Percentiles rank a stretch among this genome's conserved stretches.
phyloP scores from a whole-genome alignment of 139 green algal genomes.

The Limnomonas spitsbergensis region DNA sequence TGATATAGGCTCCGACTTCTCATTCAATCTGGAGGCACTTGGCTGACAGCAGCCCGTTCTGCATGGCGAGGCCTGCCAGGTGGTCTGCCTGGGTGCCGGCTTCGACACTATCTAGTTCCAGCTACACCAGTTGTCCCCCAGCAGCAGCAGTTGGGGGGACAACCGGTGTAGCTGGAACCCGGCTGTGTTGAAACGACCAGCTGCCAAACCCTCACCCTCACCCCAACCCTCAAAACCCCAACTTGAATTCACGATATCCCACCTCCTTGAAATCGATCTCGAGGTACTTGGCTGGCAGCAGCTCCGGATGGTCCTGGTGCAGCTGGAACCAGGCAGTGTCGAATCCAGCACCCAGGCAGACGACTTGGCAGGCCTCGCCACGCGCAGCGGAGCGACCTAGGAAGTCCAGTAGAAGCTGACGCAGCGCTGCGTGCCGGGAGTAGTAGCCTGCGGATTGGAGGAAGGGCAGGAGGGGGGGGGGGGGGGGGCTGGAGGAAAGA shows the following conservation, averaged over 20 bases:
- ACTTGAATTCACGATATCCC: no score
- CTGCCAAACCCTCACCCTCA: no score
- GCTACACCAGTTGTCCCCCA: no score
- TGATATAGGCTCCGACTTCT: no score
- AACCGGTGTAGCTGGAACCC: no score
- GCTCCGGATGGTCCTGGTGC: conserved; percentile 7
- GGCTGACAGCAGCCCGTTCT: no score
- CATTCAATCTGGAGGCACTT: no score
- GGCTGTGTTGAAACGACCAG: conserved; percentile 83
- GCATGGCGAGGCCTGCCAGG: conserved; percentile 40
- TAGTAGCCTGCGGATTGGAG: conserved; percentile 81
- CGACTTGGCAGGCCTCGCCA: conserved; percentile 52
- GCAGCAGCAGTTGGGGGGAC: no score
- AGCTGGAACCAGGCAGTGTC: conserved; percentile 86
- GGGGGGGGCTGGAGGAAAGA: no score
- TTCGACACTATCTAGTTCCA: conserved; percentile 87
- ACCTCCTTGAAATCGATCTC: conserved; percentile 78
- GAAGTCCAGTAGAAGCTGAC: conserved; percentile 61
- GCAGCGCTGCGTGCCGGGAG: conserved; percentile 59
- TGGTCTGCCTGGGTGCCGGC: conserved; percentile 78
- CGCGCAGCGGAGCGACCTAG: conserved; percentile 28
- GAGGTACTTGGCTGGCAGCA: conserved; percentile 44
- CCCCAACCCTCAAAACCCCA: no score
- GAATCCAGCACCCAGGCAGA: conserved; percentile 80
- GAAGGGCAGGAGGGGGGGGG: no score